These are phyloP conservation scores for Cylindrotheca fusiformis DNA, from an alignment of 108 stramenopile genomes.

Conservation along the genomic window DNA sequence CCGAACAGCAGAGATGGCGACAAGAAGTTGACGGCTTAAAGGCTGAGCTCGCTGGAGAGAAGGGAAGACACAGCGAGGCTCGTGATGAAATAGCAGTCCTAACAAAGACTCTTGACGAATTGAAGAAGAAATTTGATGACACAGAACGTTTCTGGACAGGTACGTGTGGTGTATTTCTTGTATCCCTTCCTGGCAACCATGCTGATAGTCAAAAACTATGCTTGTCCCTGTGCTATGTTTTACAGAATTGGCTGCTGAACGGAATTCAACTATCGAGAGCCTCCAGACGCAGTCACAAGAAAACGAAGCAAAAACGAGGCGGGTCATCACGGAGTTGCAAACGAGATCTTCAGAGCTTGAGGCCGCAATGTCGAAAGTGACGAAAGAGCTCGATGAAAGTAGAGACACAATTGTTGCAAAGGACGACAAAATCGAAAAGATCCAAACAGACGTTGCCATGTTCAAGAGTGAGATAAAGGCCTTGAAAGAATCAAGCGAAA, in stretches of 20 bases:
- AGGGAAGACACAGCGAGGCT: constrained; percentile 1
- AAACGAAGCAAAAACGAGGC: too few relatives aligned
- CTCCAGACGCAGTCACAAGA: too few relatives aligned
- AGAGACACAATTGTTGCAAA: neutral
- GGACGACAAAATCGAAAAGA: neutral
- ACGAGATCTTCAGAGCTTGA: too few relatives aligned
- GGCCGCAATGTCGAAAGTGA: too few relatives aligned
- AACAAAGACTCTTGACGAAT: neutral
- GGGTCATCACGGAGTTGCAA: too few relatives aligned
- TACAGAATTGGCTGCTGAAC: too few relatives aligned
- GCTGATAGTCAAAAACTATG: too few relatives aligned
- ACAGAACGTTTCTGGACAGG: too few relatives aligned
- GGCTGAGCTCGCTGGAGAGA: constrained; percentile 8
- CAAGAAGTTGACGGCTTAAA: neutral
- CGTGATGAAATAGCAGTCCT: neutral
- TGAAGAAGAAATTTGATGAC: neutral
- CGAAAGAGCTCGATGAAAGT: neutral
- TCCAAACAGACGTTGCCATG: neutral
- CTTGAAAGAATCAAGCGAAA: neutral
- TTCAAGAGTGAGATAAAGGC: neutral
- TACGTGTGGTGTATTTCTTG: too few relatives aligned
- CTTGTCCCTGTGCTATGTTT: too few relatives aligned
- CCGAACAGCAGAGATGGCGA: neutral
- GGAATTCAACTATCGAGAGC: too few relatives aligned
- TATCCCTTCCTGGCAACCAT: too few relatives aligned